Conservation (phyloP, 2,329 filamentous ascomycete genomes). For the Colletotrichum abscissum region DNA sequence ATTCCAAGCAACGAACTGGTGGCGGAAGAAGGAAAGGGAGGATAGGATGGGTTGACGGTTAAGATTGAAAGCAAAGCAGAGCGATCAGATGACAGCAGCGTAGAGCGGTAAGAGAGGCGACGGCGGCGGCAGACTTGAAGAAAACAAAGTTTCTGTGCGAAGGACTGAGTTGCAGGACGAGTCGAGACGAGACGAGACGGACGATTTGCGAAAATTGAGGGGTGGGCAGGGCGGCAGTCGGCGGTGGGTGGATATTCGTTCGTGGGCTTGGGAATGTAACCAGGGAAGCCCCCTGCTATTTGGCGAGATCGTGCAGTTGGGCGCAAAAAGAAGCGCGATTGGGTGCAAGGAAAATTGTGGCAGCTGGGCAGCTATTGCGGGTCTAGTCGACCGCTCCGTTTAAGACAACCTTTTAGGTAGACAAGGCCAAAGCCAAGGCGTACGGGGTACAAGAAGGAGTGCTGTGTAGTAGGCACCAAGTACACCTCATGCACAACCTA, state of each 20-base stretch:
- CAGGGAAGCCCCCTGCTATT: slow-evolving; percentile 35
- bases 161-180: slow-evolving; percentile 19
- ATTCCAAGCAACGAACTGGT: slow-evolving; percentile 19
- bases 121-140: neutral
- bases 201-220: slow-evolving; percentile 33
- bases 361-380: slow-evolving; percentile 38
- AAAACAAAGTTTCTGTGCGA: slow-evolving; percentile 13
- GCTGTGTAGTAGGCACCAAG: neutral
- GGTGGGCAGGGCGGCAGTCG: slow-evolving; percentile 32
- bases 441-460: neutral
- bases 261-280: slow-evolving; percentile 33
- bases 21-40: neutral
- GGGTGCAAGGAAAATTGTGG: slow-evolving; percentile 34
- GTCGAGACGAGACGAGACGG: slow-evolving; percentile 5
- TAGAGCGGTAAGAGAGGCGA: slow-evolving; percentile 20
- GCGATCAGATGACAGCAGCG: slow-evolving; percentile 25
- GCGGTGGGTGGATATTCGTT: slow-evolving; percentile 35
- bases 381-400: slow-evolving; percentile 31
- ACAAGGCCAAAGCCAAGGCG: slow-evolving; percentile 19
- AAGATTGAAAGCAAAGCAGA: neutral
- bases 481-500: slow-evolving; percentile 25
- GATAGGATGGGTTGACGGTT: slow-evolving; percentile 6
- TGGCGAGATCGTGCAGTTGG: slow-evolving; percentile 36
- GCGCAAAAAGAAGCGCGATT: slow-evolving; percentile 37
- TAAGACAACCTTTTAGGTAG: slow-evolving; percentile 8